phyloP scores from a whole-genome alignment of 306 rosid species.

The Amphicarpaea edgeworthii region DNA sequence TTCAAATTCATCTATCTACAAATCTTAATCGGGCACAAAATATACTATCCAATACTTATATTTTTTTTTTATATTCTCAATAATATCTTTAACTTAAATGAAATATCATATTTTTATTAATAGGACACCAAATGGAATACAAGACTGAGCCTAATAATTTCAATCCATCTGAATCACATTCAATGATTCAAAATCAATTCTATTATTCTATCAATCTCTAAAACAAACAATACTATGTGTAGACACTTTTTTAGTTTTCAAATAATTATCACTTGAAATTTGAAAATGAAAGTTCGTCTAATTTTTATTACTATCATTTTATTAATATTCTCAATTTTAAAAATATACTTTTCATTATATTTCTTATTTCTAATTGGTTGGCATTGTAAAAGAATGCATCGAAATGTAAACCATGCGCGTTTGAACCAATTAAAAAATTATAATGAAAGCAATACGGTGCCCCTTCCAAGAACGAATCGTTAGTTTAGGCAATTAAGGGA shows the following conservation, averaged over 20 bases:
- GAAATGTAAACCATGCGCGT: not conserved
- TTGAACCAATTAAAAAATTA: not conserved
- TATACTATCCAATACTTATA: too few relatives aligned
- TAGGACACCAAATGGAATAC: too few relatives aligned
- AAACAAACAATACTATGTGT: not conserved
- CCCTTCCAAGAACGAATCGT: not conserved
- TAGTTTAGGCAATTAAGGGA: slow-evolving; percentile 5
- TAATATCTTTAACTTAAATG: too few relatives aligned
- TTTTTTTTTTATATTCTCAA: too few relatives aligned
- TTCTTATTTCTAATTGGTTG: not conserved
- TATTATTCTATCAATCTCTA: not conserved
- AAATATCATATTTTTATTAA: too few relatives aligned
- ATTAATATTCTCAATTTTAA: not conserved
- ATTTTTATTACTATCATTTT: not conserved
- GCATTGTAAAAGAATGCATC: too few relatives aligned
- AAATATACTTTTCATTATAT: not conserved
- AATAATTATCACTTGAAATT: not conserved
- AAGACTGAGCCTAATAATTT: too few relatives aligned
- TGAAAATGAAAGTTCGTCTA: not conserved
- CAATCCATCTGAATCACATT: not conserved
- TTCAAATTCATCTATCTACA: not conserved
- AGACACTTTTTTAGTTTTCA: not conserved
- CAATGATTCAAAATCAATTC: not conserved
- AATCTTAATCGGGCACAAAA: too few relatives aligned
- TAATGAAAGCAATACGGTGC: not conserved